Base-by-base conservation (phyloP, 352 stramenopile genomes). In the Phytophthora europaea region DNA sequence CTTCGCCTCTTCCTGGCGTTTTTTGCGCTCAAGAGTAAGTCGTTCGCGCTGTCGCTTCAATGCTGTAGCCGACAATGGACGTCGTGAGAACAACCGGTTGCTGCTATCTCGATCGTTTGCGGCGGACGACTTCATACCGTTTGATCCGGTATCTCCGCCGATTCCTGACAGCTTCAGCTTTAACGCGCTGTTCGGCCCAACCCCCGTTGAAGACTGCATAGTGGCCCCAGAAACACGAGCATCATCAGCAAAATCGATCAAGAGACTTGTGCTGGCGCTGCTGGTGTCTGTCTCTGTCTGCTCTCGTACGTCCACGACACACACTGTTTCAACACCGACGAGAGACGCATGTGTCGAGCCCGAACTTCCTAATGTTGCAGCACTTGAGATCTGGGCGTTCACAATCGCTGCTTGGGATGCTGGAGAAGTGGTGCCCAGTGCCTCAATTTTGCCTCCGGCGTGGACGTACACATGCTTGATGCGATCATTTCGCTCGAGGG, bases 391-490 rank as follows among this genome's bases (percentile, higher is more conserved):
- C 53, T 91, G 85, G 7, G 80, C 81, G 55, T 89, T 91, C 15
- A 73, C 51, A 36, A 79, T 78, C 3, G 77, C 76, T n/a, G 73
- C 40, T n/a, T 76, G 68, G 12, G 71, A 38, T 43, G 84, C 52
- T 40, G 66, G 47, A 20, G 68, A 79, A 12, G 83, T 92, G 9
- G 92, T 94, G 2, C 95, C 95, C 3, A 99, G 79, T 2, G 95
- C 95, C 78, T 99, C 97, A 48, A 99, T 98, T 81, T 98, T 98
- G 13, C 94, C 95, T 18, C 93, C 95, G 2, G 94, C 94, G 64
- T 99, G 97, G 6, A 99, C 96, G 75, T 99, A 98, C 50, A 99
- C 96, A 78, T 99, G 97, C 50, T 97, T 93, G 33, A 98, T 92
- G 48, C 93, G 87, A 62, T 96, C 90, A 61, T 94, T 97, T 28